Evolutionary conservation across 192 early-diverging fungal genomes (phyloP).

Genomic region (Funneliformis mosseae): DNA sequence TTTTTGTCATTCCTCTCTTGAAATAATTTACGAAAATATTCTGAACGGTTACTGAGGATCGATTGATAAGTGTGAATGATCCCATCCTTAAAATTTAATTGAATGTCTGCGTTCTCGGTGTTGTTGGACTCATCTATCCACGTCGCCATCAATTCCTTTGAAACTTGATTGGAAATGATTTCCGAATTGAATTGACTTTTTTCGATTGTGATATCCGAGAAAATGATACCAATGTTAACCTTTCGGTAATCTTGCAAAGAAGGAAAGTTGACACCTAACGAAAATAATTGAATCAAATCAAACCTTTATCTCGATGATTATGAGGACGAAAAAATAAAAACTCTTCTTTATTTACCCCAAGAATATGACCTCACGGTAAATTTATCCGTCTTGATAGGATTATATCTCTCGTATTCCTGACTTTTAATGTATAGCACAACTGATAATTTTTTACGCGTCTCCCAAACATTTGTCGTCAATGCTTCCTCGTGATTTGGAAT

Average conservation of each 20-base stretch:
- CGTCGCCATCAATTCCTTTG: not conserved
- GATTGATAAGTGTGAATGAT: constrained; percentile 2
- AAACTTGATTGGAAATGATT: not conserved
- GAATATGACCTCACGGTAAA: not conserved
- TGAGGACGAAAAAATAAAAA: not conserved
- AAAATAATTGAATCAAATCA: not conserved
- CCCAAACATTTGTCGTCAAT: not conserved
- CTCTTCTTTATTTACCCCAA: not conserved
- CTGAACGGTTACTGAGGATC: constrained; percentile 22
- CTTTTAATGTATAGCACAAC: not conserved
- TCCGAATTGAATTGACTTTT: not conserved
- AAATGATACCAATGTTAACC: not conserved
- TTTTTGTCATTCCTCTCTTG: not conserved
- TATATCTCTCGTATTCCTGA: not conserved
- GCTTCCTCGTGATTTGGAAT: not conserved
- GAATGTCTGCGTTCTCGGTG: not conserved
- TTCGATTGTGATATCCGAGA: not conserved
- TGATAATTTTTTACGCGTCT: not conserved
- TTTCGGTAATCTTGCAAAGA: not conserved
- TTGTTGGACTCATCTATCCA: constrained; percentile 6
- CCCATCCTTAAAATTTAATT: constrained; percentile 14
- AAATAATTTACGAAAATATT: constrained; percentile 33
- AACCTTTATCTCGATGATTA: not conserved
- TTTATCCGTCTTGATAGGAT: not conserved
- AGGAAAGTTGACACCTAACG: not conserved